A percentile compares a stretch with the other conserved stretches of the same genome.
Evolutionary conservation across 179 eudicot genomes (phyloP).

Genomic region (Beta corolliflora): DNA sequence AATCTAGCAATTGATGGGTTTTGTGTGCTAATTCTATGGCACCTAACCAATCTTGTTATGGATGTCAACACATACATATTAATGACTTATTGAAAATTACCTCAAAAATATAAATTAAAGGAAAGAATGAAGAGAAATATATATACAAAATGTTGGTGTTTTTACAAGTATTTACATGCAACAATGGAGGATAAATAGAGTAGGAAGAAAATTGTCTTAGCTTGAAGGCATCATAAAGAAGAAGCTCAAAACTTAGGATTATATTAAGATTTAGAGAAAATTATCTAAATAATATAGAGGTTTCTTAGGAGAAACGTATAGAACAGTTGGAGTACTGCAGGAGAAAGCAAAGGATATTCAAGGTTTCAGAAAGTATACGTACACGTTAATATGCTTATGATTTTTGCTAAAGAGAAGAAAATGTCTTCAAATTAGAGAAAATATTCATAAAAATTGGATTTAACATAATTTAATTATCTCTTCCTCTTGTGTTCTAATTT

Average conservation of each 20-base stretch:
- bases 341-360: conserved; percentile 33
- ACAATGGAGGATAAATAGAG: conserved; percentile 3
- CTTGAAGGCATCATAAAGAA: not conserved
- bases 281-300: too few relatives aligned
- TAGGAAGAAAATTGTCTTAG: not conserved
- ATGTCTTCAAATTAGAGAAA: not conserved
- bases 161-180: conserved; percentile 11
- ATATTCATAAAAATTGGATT: too few relatives aligned
- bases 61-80: conserved; percentile 32
- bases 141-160: not conserved
- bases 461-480: not conserved
- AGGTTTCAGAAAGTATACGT: conserved; percentile 18
- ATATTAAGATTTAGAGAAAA: not conserved
- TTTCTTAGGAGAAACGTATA: conserved; percentile 27
- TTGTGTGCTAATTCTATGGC: conserved; percentile 14
- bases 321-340: conserved; percentile 24
- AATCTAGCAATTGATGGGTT: conserved; percentile 30
- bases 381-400: conserved; percentile 17
- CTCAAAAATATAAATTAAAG: not conserved
- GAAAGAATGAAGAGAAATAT: not conserved
- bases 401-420: not conserved
- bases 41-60: conserved; percentile 20
- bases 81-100: not conserved
- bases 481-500: not conserved
- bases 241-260: not conserved